phyloP scores from a whole-genome alignment of 257 asterid species.

The Hygrophila difformis region DNA sequence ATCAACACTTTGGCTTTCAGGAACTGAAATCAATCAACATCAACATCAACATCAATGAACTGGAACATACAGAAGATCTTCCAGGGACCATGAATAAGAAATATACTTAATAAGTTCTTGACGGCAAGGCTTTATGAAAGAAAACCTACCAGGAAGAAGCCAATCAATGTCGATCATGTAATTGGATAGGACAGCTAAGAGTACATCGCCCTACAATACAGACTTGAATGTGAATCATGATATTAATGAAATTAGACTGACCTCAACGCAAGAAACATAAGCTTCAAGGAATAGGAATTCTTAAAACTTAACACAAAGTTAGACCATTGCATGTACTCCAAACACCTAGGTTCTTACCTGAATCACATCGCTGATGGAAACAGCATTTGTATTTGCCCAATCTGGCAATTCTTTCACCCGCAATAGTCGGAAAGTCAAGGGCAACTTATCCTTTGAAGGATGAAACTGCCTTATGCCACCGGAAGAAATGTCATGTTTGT shows the following conservation, averaged over 20 bases:
- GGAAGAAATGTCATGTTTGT: slow-evolving; percentile 18
- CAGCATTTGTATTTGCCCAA: slow-evolving; percentile 93
- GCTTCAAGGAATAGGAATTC: too few relatives aligned
- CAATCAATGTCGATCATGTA: slow-evolving; percentile 97
- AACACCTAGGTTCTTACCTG: slow-evolving; percentile 37
- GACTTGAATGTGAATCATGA: slow-evolving; percentile 3
- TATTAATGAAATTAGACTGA: slow-evolving; percentile 2
- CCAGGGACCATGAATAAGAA: slow-evolving; percentile 3
- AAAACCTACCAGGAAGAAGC: slow-evolving; percentile 78
- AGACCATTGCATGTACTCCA: background rate
- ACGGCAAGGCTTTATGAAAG: background rate
- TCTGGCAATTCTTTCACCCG: slow-evolving; percentile 68
- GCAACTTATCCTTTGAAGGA: slow-evolving; percentile 42
- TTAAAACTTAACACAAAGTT: background rate
- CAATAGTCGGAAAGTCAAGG: slow-evolving; percentile 57
- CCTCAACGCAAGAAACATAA: background rate
- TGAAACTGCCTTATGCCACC: slow-evolving; percentile 47
- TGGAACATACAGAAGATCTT: background rate
- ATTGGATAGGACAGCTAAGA: slow-evolving; percentile 72
- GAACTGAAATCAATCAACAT: too few relatives aligned
- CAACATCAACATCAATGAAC: background rate
- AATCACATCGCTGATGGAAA: slow-evolving; percentile 76
- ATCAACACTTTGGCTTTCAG: too few relatives aligned
- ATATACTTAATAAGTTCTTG: slow-evolving; percentile 8
- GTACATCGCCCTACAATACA: slow-evolving; percentile 61